A percentile compares a stretch with the other conserved stretches of the same genome.
Conservation (phyloP, 768 basidiomycete genomes). For the Mycena galopus region DNA sequence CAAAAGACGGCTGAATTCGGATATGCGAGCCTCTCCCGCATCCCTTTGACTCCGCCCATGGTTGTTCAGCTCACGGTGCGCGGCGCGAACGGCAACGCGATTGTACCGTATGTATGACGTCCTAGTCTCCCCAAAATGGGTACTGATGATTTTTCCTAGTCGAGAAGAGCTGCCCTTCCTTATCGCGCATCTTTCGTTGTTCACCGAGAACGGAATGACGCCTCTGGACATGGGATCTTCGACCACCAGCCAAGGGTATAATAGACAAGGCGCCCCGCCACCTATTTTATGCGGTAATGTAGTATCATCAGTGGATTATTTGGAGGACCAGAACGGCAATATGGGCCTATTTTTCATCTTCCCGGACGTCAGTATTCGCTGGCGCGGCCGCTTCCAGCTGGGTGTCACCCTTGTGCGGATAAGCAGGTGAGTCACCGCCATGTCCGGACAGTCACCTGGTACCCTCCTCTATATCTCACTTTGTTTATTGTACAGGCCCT, state of each 20-base stretch:
- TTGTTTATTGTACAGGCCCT: slow-evolving; percentile 51
- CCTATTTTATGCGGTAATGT: slow-evolving; percentile 87
- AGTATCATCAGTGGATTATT: slow-evolving; percentile 83
- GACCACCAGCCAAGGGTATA: slow-evolving; percentile 51
- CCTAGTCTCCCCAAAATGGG: slow-evolving; percentile 16
- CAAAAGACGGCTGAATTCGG: slow-evolving; percentile 87
- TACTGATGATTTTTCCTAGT: slow-evolving; percentile 55
- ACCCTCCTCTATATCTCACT: slow-evolving; percentile 27
- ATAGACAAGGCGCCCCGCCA: slow-evolving; percentile 59
- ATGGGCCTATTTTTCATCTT: slow-evolving; percentile 91
- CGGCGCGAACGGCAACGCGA: slow-evolving; percentile 76
- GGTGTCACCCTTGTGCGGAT: slow-evolving; percentile 80
- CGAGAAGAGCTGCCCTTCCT: slow-evolving; percentile 91
- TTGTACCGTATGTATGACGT: slow-evolving; percentile 78
- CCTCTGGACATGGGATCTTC: slow-evolving; percentile 75
- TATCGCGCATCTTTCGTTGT: slow-evolving; percentile 84
- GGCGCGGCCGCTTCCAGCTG: slow-evolving; percentile 81
- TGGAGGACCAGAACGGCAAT: slow-evolving; percentile 85
- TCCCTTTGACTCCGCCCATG: slow-evolving; percentile 88
- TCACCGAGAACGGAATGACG: slow-evolving; percentile 74
- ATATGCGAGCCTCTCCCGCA: slow-evolving; percentile 76
- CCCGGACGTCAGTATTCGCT: slow-evolving; percentile 89
- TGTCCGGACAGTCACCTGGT: slow-evolving; percentile 31
- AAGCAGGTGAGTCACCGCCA: slow-evolving; percentile 70
- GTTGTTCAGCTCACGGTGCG: slow-evolving; percentile 84